Percentiles rank a stretch among this genome's conserved stretches.
Conservation (phyloP, 371 early-diverging fungal genomes). For the Funneliformis caledonium region DNA sequence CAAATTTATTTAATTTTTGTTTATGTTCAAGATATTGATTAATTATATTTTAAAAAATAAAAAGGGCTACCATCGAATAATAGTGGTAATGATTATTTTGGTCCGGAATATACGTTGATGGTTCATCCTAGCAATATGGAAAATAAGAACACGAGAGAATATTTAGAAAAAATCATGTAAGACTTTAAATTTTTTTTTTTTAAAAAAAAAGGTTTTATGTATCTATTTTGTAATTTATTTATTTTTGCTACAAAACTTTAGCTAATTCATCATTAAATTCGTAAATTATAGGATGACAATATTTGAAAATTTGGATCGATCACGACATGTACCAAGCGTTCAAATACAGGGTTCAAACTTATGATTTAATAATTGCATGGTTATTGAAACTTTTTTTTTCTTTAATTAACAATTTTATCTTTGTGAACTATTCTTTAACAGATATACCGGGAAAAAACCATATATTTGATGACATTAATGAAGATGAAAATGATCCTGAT, state of each 20-base stretch:
- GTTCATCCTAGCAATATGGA: slow-evolving; percentile 96
- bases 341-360: slow-evolving; percentile 75
- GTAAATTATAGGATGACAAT: slow-evolving; percentile 9
- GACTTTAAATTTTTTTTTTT: not conserved
- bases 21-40: not conserved
- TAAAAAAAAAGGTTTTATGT: not conserved
- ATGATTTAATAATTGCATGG: not conserved
- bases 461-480: slow-evolving; percentile 50
- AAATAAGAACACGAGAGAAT: slow-evolving; percentile 90
- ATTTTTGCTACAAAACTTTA: not conserved
- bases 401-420: not conserved
- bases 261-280: not conserved
- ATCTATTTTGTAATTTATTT: no score
- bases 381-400: not conserved
- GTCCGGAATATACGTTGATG: slow-evolving; percentile 90
- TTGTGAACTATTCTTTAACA: not conserved
- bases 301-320: slow-evolving; percentile 35
- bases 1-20: not conserved
- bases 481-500: slow-evolving; percentile 55
- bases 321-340: slow-evolving; percentile 85
- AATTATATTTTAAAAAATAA: not conserved
- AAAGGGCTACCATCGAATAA: slow-evolving; percentile 86
- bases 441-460: slow-evolving; percentile 48
- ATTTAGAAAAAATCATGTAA: slow-evolving; percentile 85
- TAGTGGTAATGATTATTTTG: slow-evolving; percentile 93